Conservation (phyloP, 352 stramenopile genomes). For the Phytophthora macrochlamydospora region DNA sequence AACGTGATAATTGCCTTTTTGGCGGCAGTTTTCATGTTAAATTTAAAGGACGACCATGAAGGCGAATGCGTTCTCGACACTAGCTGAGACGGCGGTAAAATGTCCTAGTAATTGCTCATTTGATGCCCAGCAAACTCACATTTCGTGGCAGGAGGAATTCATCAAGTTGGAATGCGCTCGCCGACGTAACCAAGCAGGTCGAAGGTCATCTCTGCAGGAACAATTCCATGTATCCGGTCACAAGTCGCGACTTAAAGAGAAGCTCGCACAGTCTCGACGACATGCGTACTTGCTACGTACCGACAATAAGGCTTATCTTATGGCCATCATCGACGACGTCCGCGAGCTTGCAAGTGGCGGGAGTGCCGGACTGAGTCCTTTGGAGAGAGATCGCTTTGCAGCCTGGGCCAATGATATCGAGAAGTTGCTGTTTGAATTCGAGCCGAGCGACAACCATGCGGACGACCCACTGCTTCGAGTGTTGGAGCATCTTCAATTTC, state of each 20-base stretch:
- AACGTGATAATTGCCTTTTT: too few relatives aligned
- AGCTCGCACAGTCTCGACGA: conserved; percentile 45
- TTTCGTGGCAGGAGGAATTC: conserved; percentile 49
- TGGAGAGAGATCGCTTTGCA: conserved; percentile 57
- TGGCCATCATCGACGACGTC: conserved; percentile 48
- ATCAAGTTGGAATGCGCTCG: conserved; percentile 62
- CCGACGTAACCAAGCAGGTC: conserved; percentile 49
- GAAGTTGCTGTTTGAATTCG: conserved; percentile 48
- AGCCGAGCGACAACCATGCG: conserved; percentile 46
- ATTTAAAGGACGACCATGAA: conserved; percentile 9
- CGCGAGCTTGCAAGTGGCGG: conserved; percentile 38
- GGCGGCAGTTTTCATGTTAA: not conserved
- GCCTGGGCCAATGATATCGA: conserved; percentile 46
- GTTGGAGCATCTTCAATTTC: conserved; percentile 55
- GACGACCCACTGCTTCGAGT: conserved; percentile 55
- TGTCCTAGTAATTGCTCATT: not conserved
- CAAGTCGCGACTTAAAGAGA: conserved; percentile 53
- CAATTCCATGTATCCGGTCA: conserved; percentile 48
- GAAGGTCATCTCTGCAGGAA: conserved; percentile 48
- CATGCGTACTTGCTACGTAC: conserved; percentile 53
- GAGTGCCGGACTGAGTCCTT: conserved; percentile 37
- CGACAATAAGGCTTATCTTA: conserved; percentile 57
- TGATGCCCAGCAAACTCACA: conserved; percentile 1
- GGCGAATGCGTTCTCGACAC: conserved; percentile 33
- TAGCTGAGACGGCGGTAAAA: conserved; percentile 45